Evolutionary conservation across 345 rosid species (phyloP), one percentile per base, ranked within the genome.

Genomic region (Abelmoschus esculentus): DNA sequence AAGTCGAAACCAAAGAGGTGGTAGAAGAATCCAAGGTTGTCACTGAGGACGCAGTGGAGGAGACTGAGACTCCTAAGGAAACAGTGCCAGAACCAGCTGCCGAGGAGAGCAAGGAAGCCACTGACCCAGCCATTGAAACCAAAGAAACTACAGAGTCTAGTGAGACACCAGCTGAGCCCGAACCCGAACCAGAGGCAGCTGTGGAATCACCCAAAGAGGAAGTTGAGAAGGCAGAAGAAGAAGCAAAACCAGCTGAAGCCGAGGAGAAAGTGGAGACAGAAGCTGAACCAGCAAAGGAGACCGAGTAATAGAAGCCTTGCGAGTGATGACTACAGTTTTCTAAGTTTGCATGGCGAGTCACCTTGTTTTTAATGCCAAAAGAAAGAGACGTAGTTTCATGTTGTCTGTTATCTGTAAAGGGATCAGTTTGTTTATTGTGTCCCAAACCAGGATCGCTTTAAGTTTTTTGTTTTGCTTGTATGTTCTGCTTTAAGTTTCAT

Each of bases 41-140:
- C 29, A 66, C 73, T 7, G 75, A 66, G 54, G 88, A 84, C 69
- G 77, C 77, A 36, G 68, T 40, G 66, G 80, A 73, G 69, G 79
- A 32, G 6, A 32, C 36, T 32, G 6, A 78, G 6, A 62, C 75
- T 26, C 73, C 80, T 7, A 61, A 72, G 73, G 81, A 74, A 40
- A 64, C 64, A 62, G 49, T 62, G 36, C 14, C 72, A 0, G 81
- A 80, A 66, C 64, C 76, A 3, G 77, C 14, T 7, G 74, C 5
- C 6, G 79, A 72, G 61, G 74, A 52, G 62, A 10, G 22, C n/a
- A 26, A 67, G 50, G 79, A 70, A 26, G 17, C 50, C 40, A 6
- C 74, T 7, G 78, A 54, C 8, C 3, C 52, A 19, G 50, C 56
- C 9, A 60, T 15, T 17, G 78, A 73, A 65, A 40, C 71, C 15